Evolutionary conservation across 805 yeast species (phyloP), one percentile per base, ranked within the genome.

Genomic region (Teunomyces cretensis): DNA sequence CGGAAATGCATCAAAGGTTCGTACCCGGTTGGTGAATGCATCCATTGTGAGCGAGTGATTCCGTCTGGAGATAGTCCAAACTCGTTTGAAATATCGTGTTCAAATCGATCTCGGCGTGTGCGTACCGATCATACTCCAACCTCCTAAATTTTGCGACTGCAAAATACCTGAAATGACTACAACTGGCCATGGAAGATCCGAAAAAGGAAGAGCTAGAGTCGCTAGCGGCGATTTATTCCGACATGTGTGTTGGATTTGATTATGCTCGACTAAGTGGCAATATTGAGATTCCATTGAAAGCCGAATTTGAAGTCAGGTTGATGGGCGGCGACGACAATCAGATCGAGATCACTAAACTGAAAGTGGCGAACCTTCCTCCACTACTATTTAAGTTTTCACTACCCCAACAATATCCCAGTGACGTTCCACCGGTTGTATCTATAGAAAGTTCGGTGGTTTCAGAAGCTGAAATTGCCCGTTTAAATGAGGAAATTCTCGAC

Each of bases 1-100:
- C 22, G 77, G 77, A 51, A 72, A 72, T 46, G 77, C 77, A 56
- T 72, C 77, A 48, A 72, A 72, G 17, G 72, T 70, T 49, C 68
- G 61, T 22, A 86, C 76, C 45, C 52, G 57, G 19, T 52, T 57
- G 9, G 71, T 50, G 47, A 72, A 64, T 9, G 62, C 30, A 31
- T 70, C 74, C 75, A 72, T 71, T 19, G 22, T 19, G 22, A 19
- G 22, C 22, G 22, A 19, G 22, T 19, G 22, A 19, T 19, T 19
- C 22, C 22, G 22, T 19, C 22, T 19, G 22, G 22, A 19, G 22
- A 19, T 19, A 6, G 6, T 19, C 22, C 22, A 3, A 19, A 19
- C 6, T 33, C 22, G 12, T 9, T 31, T 15, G 15, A 8, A 13
- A n/a, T 8, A 15, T 8, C 33, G 33, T 31, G 33, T 31, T 14